Conservation (phyloP, 1,139 yeast species). For the Scheffersomyces parashehatae region DNA sequence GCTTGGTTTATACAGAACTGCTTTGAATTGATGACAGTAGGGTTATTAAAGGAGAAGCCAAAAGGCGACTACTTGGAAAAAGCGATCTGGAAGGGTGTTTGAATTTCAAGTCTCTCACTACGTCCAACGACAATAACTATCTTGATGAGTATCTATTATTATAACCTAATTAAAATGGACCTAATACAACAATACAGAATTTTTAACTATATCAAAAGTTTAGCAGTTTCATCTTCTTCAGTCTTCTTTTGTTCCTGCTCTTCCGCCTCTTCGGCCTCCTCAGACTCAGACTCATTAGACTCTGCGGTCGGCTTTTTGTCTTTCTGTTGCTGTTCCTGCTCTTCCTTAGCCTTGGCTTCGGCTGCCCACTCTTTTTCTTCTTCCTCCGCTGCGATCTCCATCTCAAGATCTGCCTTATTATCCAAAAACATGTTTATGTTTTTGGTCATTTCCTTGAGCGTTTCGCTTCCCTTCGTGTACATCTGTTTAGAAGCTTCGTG, state of each 20-base stretch:
- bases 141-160: too few relatives aligned
- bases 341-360: conserved; percentile 6
- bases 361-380: conserved; percentile 8
- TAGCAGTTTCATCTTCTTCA: neutral
- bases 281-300: neutral
- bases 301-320: conserved; percentile 1
- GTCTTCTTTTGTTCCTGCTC: conserved; percentile 1
- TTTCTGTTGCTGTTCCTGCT: conserved; percentile 10
- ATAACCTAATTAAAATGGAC: too few relatives aligned
- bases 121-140: too few relatives aligned
- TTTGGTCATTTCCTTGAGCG: conserved; percentile 9
- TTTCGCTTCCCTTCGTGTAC: conserved; percentile 16
- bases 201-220: neutral
- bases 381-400: conserved; percentile 13
- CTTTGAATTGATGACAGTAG: conserved; percentile 41
- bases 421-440: neutral
- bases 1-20: conserved; percentile 48
- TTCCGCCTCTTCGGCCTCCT: neutral
- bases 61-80: conserved; percentile 49
- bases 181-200: too few relatives aligned
- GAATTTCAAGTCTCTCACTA: neutral
- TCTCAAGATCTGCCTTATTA: conserved; percentile 4
- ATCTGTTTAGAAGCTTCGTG: conserved; percentile 10
- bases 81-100: conserved; percentile 45
- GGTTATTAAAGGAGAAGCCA: conserved; percentile 42